Conservation (phyloP, 225 moss, liverwort and hornwort genomes). For the Sphagnum contortum region DNA sequence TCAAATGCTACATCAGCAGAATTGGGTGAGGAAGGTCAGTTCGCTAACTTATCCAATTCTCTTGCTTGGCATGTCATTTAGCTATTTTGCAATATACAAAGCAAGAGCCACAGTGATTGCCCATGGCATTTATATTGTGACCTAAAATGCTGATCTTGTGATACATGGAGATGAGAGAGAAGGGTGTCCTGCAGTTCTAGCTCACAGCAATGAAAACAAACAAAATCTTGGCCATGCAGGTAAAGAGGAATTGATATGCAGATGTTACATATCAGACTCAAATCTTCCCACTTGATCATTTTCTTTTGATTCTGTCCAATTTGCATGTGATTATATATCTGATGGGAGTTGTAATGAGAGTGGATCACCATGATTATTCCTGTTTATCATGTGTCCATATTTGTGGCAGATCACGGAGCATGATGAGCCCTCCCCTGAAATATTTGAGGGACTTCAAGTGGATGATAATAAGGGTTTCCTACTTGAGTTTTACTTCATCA, state of each 20-base stretch:
- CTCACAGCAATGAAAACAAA: conserved; percentile 95
- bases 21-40: conserved; percentile 49
- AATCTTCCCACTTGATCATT: no score
- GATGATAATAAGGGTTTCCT: conserved; percentile 95
- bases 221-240: conserved; percentile 90
- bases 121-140: no score
- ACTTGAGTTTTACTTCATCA: conserved; percentile 81
- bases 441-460: conserved; percentile 73
- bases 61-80: no score
- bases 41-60: no score
- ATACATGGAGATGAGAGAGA: conserved; percentile 26
- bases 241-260: conserved; percentile 4
- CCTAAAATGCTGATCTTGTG: neutral
- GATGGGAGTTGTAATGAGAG: no score
- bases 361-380: neutral
- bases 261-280: no score
- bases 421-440: conserved; percentile 74
- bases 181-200: conserved; percentile 93
- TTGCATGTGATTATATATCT: no score
- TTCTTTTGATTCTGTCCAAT: no score
- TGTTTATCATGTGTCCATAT: neutral
- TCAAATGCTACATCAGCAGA: conserved; percentile 22
- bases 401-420: conserved; percentile 68
- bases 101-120: no score
- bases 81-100: no score